phyloP scores from a whole-genome alignment of 257 asterid genomes.

The Datura wrightii region DNA sequence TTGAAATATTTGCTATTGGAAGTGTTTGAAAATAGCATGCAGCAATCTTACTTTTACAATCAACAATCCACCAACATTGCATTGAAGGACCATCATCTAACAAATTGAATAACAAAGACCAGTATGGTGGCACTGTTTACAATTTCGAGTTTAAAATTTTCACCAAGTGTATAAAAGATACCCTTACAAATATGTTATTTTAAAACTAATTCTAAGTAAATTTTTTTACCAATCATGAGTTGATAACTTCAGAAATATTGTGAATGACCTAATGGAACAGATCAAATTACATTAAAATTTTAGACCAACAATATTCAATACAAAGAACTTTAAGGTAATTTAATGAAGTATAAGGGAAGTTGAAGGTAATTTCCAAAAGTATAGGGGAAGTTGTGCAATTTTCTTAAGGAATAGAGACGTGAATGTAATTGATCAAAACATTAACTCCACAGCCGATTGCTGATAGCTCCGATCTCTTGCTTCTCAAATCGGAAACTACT shows the following conservation, averaged over 20 bases:
- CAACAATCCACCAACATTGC: not conserved
- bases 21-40: not conserved
- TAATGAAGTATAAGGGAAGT: not conserved
- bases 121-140: not conserved
- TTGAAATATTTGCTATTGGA: not conserved
- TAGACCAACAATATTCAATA: not conserved
- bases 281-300: not conserved
- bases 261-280: not conserved
- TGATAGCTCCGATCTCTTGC: not conserved
- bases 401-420: not conserved
- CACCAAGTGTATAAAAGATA: too few relatives aligned
- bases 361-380: not conserved
- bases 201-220: not conserved
- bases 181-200: not conserved
- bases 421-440: slow-evolving; percentile 11
- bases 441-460: not conserved
- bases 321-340: not conserved
- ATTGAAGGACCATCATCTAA: not conserved
- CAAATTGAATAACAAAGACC: not conserved
- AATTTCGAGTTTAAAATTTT: not conserved
- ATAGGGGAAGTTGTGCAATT: not conserved
- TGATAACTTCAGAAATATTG: not conserved
- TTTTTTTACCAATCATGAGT: not conserved
- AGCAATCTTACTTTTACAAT: not conserved
- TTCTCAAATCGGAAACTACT: not conserved